Percentiles rank a stretch among this genome's conserved stretches.
Conservation (phyloP, 495 filamentous ascomycete genomes). For the Penicillium bovifimosum region DNA sequence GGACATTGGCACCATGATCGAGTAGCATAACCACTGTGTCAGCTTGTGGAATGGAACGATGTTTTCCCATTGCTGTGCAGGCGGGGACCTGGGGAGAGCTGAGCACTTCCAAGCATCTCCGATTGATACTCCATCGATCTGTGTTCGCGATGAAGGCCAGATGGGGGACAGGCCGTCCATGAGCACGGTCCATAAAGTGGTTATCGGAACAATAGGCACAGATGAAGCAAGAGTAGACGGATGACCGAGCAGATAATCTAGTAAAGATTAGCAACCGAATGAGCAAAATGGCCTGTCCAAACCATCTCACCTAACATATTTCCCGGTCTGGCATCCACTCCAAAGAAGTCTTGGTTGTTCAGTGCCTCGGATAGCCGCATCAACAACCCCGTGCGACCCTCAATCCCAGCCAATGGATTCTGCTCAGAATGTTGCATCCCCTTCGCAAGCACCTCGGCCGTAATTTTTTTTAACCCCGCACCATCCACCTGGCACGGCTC, state of each 20-base stretch:
- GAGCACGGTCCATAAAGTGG: conserved; percentile 82
- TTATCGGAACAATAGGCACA: conserved; percentile 81
- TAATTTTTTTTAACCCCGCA: conserved; percentile 68
- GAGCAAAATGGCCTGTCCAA: no score
- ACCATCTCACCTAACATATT: conserved; percentile 79
- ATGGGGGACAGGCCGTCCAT: conserved; percentile 83
- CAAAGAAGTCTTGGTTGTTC: conserved; percentile 79
- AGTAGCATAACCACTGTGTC: conserved; percentile 71
- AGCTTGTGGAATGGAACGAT: conserved; percentile 85
- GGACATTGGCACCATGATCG: conserved; percentile 65
- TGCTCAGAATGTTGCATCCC: conserved; percentile 77
- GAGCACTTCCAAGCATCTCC: conserved; percentile 94
- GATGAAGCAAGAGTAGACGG: conserved; percentile 81
- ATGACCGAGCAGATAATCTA: conserved; percentile 91
- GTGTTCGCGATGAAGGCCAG: conserved; percentile 85
- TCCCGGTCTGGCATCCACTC: conserved; percentile 76
- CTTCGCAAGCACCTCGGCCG: conserved; percentile 64
- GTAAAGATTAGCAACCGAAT: conserved; percentile 8
- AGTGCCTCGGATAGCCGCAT: conserved; percentile 71
- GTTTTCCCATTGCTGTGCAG: conserved; percentile 77
- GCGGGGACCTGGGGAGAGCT: conserved; percentile 67
- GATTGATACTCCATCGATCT: conserved; percentile 80
- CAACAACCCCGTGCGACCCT: conserved; percentile 78
- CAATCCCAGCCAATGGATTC: conserved; percentile 82
- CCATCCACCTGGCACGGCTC: conserved; percentile 90